Conservation (phyloP, 495 filamentous ascomycete species). For the Pyrenopolyporus hunteri region DNA sequence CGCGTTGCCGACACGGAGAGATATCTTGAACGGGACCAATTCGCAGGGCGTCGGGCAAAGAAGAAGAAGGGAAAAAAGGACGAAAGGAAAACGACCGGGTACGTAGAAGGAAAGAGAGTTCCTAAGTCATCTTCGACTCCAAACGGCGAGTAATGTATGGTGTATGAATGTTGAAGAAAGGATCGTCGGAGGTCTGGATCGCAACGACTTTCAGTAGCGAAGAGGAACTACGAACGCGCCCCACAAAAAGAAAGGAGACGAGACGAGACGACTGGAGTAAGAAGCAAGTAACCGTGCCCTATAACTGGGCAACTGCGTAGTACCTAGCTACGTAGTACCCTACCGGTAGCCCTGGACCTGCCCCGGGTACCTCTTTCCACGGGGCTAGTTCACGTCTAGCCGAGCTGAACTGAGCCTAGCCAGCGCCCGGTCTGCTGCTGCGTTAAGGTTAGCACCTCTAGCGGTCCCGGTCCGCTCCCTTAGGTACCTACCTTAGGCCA, state of each 20-base stretch:
- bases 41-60: neutral
- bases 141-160: too few species aligned
- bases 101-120: slow-evolving; percentile 14
- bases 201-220: slow-evolving; percentile 12
- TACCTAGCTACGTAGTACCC: neutral
- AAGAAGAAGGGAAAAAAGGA: slow-evolving; percentile 3
- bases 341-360: too few species aligned
- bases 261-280: neutral
- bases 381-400: neutral
- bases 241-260: slow-evolving; percentile 35
- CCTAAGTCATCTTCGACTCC: slow-evolving; percentile 22
- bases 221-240: neutral
- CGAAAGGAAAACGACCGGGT: slow-evolving; percentile 3
- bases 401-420: neutral
- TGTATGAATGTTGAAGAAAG: slow-evolving; percentile 23
- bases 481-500: too few species aligned
- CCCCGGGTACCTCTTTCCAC: too few species aligned
- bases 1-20: neutral
- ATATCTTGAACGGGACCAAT: neutral
- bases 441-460: too few species aligned
- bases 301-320: too few species aligned
- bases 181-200: slow-evolving; percentile 26
- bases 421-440: neutral
- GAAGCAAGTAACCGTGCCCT: neutral
- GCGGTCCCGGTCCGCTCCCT: too few species aligned